Evolutionary conservation across 768 basidiomycete species (phyloP).

Genomic region (Leccinum obscurum): DNA sequence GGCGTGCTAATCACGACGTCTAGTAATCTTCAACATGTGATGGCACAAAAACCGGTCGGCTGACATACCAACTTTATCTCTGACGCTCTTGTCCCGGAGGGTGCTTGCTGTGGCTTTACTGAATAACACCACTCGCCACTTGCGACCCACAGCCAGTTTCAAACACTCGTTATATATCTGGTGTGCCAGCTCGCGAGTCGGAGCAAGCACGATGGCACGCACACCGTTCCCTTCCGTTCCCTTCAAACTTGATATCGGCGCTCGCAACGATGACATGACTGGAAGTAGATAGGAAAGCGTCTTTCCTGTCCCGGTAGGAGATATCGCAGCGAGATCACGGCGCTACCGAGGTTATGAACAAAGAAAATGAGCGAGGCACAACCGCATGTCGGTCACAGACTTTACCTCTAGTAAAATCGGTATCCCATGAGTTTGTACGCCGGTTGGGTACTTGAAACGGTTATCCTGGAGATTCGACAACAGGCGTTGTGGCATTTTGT

Average conservation of each 20-base stretch:
- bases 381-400: constrained; percentile 20
- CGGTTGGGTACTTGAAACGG: constrained; percentile 70
- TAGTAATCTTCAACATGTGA: constrained; percentile 27
- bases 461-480: constrained; percentile 61
- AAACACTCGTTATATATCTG: constrained; percentile 93
- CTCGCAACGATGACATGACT: constrained; percentile 58
- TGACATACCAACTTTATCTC: constrained; percentile 72
- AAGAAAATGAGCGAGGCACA: neutral
- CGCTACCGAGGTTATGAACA: constrained; percentile 40
- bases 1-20: constrained; percentile 95
- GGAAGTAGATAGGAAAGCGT: constrained; percentile 92
- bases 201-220: constrained; percentile 81
- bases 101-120: constrained; percentile 90
- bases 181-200: constrained; percentile 93
- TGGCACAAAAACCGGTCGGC: constrained; percentile 3
- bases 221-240: constrained; percentile 54
- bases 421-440: constrained; percentile 76
- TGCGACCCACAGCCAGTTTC: constrained; percentile 76
- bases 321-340: constrained; percentile 90
- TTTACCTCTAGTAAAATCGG: constrained; percentile 77
- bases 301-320: constrained; percentile 97
- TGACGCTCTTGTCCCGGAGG: constrained; percentile 66
- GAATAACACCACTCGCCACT: constrained; percentile 80
- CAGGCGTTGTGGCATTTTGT: constrained; percentile 57
- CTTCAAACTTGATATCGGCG: constrained; percentile 53